Evolutionary conservation across 768 basidiomycete genomes (phyloP).

Genomic region (Leucogyrophana mollusca): DNA sequence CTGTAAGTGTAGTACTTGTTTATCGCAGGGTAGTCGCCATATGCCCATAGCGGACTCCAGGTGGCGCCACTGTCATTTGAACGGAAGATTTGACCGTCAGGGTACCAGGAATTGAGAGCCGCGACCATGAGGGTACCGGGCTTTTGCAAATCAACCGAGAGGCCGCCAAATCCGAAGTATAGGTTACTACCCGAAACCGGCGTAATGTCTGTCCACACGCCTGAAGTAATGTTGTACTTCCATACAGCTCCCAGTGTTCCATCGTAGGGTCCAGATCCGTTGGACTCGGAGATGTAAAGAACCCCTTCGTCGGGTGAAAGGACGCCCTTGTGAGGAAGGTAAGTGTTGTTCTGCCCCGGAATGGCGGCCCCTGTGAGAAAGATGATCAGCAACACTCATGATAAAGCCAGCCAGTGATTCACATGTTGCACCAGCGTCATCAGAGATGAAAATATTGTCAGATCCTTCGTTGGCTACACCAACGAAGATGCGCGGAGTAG

Average conservation of each 20-base stretch:
- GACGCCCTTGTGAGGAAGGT: slow-evolving; percentile 66
- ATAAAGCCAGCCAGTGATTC: slow-evolving; percentile 13
- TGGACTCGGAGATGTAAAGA: slow-evolving; percentile 60
- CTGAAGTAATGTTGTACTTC: slow-evolving; percentile 53
- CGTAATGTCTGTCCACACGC: slow-evolving; percentile 60
- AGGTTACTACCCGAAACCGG: slow-evolving; percentile 58
- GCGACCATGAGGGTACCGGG: slow-evolving; percentile 70
- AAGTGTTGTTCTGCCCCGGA: slow-evolving; percentile 55
- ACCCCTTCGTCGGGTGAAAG: slow-evolving; percentile 54
- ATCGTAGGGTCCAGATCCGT: slow-evolving; percentile 67
- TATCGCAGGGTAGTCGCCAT: slow-evolving; percentile 45
- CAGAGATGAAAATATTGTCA: slow-evolving; percentile 54
- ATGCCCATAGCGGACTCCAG: slow-evolving; percentile 61
- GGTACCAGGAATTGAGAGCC: slow-evolving; percentile 58
- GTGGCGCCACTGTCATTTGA: slow-evolving; percentile 56
- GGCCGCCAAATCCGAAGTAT: slow-evolving; percentile 62
- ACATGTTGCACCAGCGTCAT: slow-evolving; percentile 59
- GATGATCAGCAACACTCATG: background rate
- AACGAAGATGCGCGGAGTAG: slow-evolving; percentile 66
- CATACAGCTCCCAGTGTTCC: slow-evolving; percentile 49
- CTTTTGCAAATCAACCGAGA: slow-evolving; percentile 57
- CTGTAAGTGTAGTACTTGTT: slow-evolving; percentile 51
- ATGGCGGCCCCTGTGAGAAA: slow-evolving; percentile 48
- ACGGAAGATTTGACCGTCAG: slow-evolving; percentile 65
- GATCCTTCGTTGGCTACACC: slow-evolving; percentile 60